Percentiles rank a stretch among this genome's conserved stretches.
phyloP scores from a whole-genome alignment of 495 filamentous ascomycete species.

The Gamarada debralockiae region DNA sequence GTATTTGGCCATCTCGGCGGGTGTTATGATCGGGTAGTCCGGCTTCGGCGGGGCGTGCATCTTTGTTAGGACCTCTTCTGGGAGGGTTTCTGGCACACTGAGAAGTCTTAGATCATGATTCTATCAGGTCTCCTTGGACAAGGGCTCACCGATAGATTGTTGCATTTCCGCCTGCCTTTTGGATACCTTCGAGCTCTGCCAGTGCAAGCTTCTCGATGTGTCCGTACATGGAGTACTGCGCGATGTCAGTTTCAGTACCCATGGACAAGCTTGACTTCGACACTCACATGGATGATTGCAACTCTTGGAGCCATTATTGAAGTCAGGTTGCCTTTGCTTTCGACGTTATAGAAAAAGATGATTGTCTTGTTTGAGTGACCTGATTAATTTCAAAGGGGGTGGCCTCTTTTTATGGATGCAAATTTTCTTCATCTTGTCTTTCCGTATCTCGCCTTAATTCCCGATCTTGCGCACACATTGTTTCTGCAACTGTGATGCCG shows the following conservation, averaged over 20 bases:
- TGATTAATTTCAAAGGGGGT: no score
- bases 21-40: slow-evolving; percentile 62
- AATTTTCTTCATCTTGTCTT: no score
- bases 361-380: no score
- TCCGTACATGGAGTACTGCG: slow-evolving; percentile 91
- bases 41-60: slow-evolving; percentile 83
- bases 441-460: no score
- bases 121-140: slow-evolving; percentile 23
- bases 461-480: no score
- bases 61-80: slow-evolving; percentile 64
- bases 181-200: slow-evolving; percentile 85
- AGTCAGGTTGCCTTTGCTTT: no score
- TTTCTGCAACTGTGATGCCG: no score
- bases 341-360: no score
- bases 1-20: slow-evolving; percentile 62
- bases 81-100: slow-evolving; percentile 81
- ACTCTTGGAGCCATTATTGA: slow-evolving; percentile 12
- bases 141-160: slow-evolving; percentile 35
- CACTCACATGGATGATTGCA: slow-evolving; percentile 14
- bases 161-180: slow-evolving; percentile 53
- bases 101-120: not conserved
- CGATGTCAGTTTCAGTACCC: not conserved
- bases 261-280: not conserved
- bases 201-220: slow-evolving; percentile 80
- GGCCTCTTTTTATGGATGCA: no score